Percentiles rank a stretch among this genome's conserved stretches.
phyloP scores from a whole-genome alignment of 1,284 basidiomycete genomes.

The Sparassis latifolia region DNA sequence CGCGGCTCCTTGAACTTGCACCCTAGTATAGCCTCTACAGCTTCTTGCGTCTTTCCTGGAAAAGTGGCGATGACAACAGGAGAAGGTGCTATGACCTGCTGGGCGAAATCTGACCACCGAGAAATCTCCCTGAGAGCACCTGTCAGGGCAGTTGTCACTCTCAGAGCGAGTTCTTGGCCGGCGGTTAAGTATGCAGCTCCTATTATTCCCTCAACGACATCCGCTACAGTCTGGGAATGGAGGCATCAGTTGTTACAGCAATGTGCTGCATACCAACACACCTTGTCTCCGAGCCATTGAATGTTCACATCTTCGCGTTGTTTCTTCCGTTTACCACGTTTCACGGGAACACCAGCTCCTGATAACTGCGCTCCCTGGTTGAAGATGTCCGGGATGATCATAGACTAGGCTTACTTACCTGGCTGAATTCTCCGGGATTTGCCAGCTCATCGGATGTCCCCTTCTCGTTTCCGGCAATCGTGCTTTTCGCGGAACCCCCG shows the following conservation, averaged over 20 bases:
- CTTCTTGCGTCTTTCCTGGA: constrained; percentile 36
- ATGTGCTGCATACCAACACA: constrained; percentile 18
- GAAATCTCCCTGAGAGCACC: constrained; percentile 55
- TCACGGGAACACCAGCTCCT: constrained; percentile 6
- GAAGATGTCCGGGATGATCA: too few relatives aligned
- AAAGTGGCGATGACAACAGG: constrained; percentile 23
- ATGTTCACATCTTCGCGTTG: constrained; percentile 38
- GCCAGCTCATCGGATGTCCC: too few relatives aligned
- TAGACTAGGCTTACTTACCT: too few relatives aligned
- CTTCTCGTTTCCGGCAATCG: too few relatives aligned
- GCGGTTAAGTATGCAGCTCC: constrained; percentile 72
- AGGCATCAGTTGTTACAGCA: constrained; percentile 1
- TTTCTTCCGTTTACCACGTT: constrained; percentile 35
- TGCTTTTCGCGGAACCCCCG: too few relatives aligned
- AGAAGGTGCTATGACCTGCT: constrained; percentile 38
- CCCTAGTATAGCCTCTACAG: constrained; percentile 58
- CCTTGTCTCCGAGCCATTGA: constrained; percentile 75
- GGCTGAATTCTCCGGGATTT: too few relatives aligned
- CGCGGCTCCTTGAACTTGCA: constrained; percentile 52
- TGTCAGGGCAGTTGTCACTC: constrained; percentile 53
- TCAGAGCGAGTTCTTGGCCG: constrained; percentile 58
- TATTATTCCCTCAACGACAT: constrained; percentile 76
- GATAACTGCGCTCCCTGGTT: too few relatives aligned
- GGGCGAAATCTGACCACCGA: constrained; percentile 65
- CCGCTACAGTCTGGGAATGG: constrained; percentile 58